Evolutionary conservation across 148 eudicot genomes (phyloP).

Genomic region (Camellia granthamiana): DNA sequence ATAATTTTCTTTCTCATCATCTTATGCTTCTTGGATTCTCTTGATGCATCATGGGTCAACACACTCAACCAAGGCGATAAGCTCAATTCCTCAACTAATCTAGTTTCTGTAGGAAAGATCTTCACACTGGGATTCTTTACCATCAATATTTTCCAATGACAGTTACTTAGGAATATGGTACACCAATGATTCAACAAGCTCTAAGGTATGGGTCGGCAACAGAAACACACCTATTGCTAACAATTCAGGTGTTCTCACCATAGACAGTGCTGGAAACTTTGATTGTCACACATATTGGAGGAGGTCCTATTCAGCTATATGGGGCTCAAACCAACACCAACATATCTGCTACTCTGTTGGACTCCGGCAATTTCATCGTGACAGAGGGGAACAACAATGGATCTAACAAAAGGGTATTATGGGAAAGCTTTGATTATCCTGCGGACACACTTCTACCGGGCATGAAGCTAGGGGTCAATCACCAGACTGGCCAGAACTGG

Average conservation of each 20-base stretch:
- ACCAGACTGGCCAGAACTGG: background rate
- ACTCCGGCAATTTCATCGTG: background rate
- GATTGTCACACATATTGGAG: background rate
- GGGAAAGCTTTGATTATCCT: conserved; percentile 10
- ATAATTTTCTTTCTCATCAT: background rate
- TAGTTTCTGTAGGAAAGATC: background rate
- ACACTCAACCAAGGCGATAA: background rate
- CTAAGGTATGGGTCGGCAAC: background rate
- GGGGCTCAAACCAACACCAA: background rate
- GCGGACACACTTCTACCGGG: background rate
- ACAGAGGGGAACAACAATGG: background rate
- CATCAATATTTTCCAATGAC: background rate
- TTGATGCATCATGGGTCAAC: background rate
- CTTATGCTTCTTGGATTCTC: background rate
- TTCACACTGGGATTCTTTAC: background rate
- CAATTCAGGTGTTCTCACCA: background rate
- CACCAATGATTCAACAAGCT: background rate
- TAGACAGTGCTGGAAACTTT: background rate
- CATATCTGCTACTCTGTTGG: background rate
- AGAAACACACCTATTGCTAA: background rate
- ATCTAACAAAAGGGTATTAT: background rate
- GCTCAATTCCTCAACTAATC: background rate
- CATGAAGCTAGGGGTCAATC: conserved; percentile 2
- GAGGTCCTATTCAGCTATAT: background rate
- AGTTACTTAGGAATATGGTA: conserved; percentile 7